Conservation (phyloP, 768 basidiomycete species). For the Leccinum longicurvipes region DNA sequence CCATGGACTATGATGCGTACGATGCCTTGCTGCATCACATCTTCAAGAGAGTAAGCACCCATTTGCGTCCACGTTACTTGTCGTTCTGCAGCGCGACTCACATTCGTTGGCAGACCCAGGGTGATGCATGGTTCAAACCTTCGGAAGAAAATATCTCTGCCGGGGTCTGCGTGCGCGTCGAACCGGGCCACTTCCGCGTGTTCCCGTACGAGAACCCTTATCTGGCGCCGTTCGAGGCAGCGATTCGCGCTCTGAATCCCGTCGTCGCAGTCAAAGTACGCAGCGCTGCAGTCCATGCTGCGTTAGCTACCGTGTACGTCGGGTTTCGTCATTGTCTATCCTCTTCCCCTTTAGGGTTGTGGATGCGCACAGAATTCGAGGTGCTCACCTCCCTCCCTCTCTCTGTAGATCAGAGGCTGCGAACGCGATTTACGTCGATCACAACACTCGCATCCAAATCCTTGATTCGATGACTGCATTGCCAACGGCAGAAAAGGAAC, state of each 20-base stretch:
- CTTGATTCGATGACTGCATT: slow-evolving; percentile 66
- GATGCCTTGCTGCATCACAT: slow-evolving; percentile 79
- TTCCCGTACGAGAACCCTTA: slow-evolving; percentile 86
- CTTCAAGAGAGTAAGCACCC: slow-evolving; percentile 59
- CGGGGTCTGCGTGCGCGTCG: slow-evolving; percentile 72
- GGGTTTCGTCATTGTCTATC: background rate
- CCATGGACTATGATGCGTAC: slow-evolving; percentile 65
- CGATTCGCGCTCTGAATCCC: slow-evolving; percentile 72
- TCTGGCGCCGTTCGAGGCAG: slow-evolving; percentile 79
- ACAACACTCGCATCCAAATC: slow-evolving; percentile 84
- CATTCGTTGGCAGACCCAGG: slow-evolving; percentile 54
- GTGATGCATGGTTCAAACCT: slow-evolving; percentile 84
- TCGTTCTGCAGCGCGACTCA: background rate
- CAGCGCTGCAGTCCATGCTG: slow-evolving; percentile 78
- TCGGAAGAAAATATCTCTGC: slow-evolving; percentile 78
- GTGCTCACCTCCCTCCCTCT: background rate
- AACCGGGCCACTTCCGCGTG: slow-evolving; percentile 66
- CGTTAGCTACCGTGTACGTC: slow-evolving; percentile 64
- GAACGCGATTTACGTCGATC: slow-evolving; percentile 64
- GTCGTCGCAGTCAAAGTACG: slow-evolving; percentile 81
- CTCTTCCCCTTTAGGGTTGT: background rate
- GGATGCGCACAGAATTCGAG: background rate
- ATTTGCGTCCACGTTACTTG: background rate
- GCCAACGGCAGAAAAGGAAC: slow-evolving; percentile 82
- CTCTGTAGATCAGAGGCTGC: slow-evolving; percentile 52